Evolutionary conservation across 2,329 filamentous ascomycete genomes (phyloP).

Genomic region (Ambrosiella xylebori): DNA sequence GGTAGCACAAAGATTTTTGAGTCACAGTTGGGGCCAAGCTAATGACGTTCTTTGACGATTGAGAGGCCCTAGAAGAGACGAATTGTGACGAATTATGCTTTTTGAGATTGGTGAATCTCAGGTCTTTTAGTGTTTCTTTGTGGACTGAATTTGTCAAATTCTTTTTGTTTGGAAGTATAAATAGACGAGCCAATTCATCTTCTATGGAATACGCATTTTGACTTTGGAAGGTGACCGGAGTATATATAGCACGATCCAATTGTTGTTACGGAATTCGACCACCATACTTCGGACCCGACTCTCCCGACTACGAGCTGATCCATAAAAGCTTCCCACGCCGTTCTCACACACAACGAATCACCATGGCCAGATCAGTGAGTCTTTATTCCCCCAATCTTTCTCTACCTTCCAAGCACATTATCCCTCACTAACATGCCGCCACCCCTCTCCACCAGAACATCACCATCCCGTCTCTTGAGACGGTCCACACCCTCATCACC

Average conservation of each 20-base stretch:
- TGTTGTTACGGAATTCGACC: too few relatives aligned
- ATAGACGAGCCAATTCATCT: too few relatives aligned
- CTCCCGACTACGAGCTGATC: background rate
- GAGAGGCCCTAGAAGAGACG: background rate
- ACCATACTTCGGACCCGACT: background rate
- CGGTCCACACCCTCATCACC: constrained; percentile 27
- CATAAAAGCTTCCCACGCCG: background rate
- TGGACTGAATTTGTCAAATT: too few relatives aligned
- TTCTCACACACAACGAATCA: background rate
- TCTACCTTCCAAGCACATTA: background rate
- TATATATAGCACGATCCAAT: too few relatives aligned
- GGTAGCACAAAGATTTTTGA: constrained; percentile 1
- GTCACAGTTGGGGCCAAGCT: background rate
- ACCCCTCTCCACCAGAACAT: constrained; percentile 20
- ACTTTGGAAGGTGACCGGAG: too few relatives aligned
- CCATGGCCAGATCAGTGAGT: constrained; percentile 20
- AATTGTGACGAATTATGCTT: background rate
- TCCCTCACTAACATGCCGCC: background rate
- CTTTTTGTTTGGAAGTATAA: too few relatives aligned
- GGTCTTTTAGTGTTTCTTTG: too few relatives aligned
- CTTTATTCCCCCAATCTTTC: background rate
- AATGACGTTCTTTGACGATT: background rate
- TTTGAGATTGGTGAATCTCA: too few relatives aligned
- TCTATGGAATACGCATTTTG: too few relatives aligned
- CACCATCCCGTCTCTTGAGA: constrained; percentile 30